These are phyloP conservation scores for Ophiocordyceps sinensis DNA, from an alignment of 2,329 filamentous ascomycete genomes.

Conservation along the genomic window DNA sequence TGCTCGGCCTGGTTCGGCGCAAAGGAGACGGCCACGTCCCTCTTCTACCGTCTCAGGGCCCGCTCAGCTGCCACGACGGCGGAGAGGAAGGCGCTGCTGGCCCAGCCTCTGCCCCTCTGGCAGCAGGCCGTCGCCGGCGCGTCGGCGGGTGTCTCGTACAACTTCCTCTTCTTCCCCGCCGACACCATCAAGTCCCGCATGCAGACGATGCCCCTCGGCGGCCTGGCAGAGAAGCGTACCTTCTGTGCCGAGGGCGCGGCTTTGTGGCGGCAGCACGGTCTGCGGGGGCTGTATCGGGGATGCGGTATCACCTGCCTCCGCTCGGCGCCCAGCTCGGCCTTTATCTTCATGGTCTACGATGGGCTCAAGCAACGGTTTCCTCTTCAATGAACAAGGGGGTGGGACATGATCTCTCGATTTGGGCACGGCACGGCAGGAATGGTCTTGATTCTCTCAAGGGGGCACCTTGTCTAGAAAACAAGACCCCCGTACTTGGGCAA, in stretches of 20 bases:
- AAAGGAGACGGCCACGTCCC: slow-evolving; percentile 64
- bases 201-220: slow-evolving; percentile 68
- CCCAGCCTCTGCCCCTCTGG: slow-evolving; percentile 56
- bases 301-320: slow-evolving; percentile 86
- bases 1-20: slow-evolving; percentile 90
- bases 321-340: slow-evolving; percentile 87
- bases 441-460: neutral
- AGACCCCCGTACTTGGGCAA: no score
- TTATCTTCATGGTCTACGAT: slow-evolving; percentile 95
- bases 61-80: slow-evolving; percentile 21
- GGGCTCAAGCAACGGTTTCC: slow-evolving; percentile 59
- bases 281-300: slow-evolving; percentile 79
- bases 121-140: slow-evolving; percentile 83
- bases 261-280: slow-evolving; percentile 69
- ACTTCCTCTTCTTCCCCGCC: slow-evolving; percentile 93
- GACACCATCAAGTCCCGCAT: slow-evolving; percentile 96
- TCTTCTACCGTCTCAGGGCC: slow-evolving; percentile 49
- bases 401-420: slow-evolving; percentile 1
- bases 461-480: no score
- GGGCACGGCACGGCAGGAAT: no score
- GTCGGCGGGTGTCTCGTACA: slow-evolving; percentile 82
- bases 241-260: slow-evolving; percentile 59
- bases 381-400: slow-evolving; percentile 17
- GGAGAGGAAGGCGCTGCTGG: slow-evolving; percentile 25
- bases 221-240: slow-evolving; percentile 38